Base-by-base conservation (phyloP, 2,329 filamentous ascomycete species). In the Cephalotrichum gorgonifer region DNA sequence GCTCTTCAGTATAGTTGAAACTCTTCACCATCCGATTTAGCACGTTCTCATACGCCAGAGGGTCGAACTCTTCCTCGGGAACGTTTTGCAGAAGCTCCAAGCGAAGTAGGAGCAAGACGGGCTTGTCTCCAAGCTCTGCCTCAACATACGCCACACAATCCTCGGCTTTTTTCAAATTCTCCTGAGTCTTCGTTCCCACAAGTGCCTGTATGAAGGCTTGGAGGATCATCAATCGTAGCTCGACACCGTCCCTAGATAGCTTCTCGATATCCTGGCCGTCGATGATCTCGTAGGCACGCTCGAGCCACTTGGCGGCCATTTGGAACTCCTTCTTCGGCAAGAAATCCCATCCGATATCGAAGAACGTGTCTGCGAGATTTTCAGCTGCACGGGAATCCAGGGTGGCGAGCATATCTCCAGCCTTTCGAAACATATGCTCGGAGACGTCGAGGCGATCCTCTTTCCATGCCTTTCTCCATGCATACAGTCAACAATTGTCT, bases 401-500 rank as follows among this genome's bases (percentile, higher is more conserved):
- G 1, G 47, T 57, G 22, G 57, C 58, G 33, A 56, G 62, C 9
- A 65, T 62, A n/a, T 52, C 66, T 56, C 68, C 65, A 2, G 79
- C 64, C 56, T 86, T 86, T 31, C 64, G 64, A 62, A 84, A 90
- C 72, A 93, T 80, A 62, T 88, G 80, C 49, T 95, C 87, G 26
- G 87, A 86, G 44, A 89, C 76, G 50, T 91, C 85, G 14, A 85
- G 70, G 38, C 83, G 78, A 38, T 78, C 73, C 58, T 89, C 82
- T 56, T 81, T 80, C 81, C 84, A 95, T 27, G 83, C 77, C 87
- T 9, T 43, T 17, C 15, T 4, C 33, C 4, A 38, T 38, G 3
- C 11, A 2, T 47, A 61, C 45, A 64, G 58, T 47, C 26, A 45
- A 27, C 27, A 45, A 2, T n/a, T 9, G 28, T 30, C 15, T 14